Conservation (phyloP, 176 grass and related monocot genomes). For the Ampelocalamus luodianensis region DNA sequence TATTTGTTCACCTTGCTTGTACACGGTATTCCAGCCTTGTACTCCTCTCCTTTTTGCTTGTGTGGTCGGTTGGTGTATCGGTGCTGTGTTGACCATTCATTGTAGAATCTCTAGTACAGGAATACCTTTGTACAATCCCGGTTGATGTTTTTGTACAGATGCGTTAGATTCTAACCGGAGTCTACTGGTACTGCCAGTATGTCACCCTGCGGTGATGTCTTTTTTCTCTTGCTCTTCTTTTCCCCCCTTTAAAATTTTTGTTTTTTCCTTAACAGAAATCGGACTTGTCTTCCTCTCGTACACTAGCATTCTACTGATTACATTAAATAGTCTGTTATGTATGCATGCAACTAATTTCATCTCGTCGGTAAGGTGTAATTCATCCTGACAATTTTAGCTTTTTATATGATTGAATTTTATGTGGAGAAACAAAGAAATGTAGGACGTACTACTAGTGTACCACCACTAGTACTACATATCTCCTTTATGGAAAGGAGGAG, state of each 20-base stretch:
- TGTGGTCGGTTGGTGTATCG: slow-evolving; percentile 6
- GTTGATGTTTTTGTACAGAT: not conserved
- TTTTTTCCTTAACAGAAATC: not conserved
- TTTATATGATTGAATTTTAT: not conserved
- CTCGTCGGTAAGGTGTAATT: not conserved
- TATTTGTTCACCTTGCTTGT: not conserved
- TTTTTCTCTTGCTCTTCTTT: not conserved
- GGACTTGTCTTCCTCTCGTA: not conserved
- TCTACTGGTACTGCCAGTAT: not conserved
- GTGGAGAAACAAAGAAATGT: not conserved
- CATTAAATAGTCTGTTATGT: not conserved
- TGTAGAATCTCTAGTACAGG: slow-evolving; percentile 11
- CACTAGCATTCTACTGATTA: not conserved
- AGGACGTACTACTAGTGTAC: not conserved
- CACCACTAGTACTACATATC: not conserved
- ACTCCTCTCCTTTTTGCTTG: slow-evolving; percentile 5
- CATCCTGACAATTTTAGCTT: not conserved
- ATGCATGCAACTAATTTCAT: not conserved
- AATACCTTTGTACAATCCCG: slow-evolving; percentile 5
- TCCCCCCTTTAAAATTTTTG: too few species aligned
- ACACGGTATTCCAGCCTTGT: slow-evolving; percentile 24
- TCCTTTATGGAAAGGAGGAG: not conserved
- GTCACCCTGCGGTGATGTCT: not conserved
- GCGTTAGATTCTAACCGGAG: slow-evolving; percentile 22
- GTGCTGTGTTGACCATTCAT: slow-evolving; percentile 8